Percentiles rank a stretch among this genome's conserved stretches.
phyloP scores from a whole-genome alignment of 169 alveolate species.

The Plasmodium knowlesi region DNA sequence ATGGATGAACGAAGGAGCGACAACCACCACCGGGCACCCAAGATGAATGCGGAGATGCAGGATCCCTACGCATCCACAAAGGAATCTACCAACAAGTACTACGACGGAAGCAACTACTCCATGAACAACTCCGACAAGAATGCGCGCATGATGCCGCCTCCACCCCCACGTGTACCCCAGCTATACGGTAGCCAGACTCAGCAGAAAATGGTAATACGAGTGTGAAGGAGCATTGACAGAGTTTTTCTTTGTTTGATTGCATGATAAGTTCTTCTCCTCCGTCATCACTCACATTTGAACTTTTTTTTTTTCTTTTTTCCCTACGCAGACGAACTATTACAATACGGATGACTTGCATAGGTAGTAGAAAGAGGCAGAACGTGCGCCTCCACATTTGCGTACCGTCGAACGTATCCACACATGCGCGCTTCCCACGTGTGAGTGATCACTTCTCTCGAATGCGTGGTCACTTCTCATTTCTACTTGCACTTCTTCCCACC shows the following conservation, averaged over 20 bases:
- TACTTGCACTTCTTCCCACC: not conserved
- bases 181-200: not conserved
- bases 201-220: constrained; percentile 6
- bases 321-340: not conserved
- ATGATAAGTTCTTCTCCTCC: not conserved
- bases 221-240: not conserved
- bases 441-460: no score
- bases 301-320: not conserved
- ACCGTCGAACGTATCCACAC: not conserved
- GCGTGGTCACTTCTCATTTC: not conserved
- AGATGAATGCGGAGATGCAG: constrained; percentile 49
- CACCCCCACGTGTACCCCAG: constrained; percentile 45
- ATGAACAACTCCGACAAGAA: constrained; percentile 15
- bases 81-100: constrained; percentile 13
- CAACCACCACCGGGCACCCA: constrained; percentile 2
- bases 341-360: not conserved
- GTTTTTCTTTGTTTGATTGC: not conserved
- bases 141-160: constrained; percentile 51
- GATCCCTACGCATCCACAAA: constrained; percentile 70
- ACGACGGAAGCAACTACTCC: constrained; percentile 2
- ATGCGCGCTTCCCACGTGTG: not conserved
- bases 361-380: not conserved
- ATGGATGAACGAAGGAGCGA: constrained; percentile 23
- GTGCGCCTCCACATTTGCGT: not conserved
- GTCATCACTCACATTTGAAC: not conserved